Evolutionary conservation across 148 eudicot species (phyloP).

Genomic region (Rhododendron griersonianum): DNA sequence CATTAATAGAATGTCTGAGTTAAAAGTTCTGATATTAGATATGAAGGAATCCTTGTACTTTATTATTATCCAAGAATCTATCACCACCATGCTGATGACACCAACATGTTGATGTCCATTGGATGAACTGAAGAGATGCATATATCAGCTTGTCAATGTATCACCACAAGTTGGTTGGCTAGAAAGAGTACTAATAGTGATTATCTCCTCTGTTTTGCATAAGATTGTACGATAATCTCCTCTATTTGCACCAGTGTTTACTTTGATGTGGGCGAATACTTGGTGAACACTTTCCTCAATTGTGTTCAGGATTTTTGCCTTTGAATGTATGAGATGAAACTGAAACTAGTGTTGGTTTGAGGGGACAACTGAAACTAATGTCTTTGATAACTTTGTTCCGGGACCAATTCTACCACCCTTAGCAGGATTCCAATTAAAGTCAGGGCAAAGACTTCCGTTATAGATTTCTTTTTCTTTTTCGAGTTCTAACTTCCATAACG

Average conservation of each 20-base stretch:
- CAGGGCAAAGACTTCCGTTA: not conserved
- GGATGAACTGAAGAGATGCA: not conserved
- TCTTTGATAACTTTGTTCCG: not conserved
- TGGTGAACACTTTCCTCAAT: not conserved
- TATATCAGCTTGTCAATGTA: not conserved
- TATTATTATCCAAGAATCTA: not conserved
- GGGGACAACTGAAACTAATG: not conserved
- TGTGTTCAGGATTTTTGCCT: not conserved
- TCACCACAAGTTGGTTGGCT: not conserved
- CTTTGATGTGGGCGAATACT: not conserved
- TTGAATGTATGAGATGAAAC: not conserved
- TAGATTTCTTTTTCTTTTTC: not conserved
- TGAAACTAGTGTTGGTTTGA: not conserved
- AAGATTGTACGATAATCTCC: not conserved
- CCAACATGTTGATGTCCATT: not conserved
- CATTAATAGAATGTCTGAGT: not conserved
- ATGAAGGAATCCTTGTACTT: conserved; percentile 4
- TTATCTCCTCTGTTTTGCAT: not conserved
- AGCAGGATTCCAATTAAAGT: not conserved
- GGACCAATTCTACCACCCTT: not conserved
- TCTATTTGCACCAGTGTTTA: not conserved
- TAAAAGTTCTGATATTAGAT: not conserved
- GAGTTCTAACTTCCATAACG: not conserved
- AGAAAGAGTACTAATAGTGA: not conserved
- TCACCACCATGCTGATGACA: not conserved